Conservation (phyloP, 495 filamentous ascomycete species). For the Penicillium pulvis region DNA sequence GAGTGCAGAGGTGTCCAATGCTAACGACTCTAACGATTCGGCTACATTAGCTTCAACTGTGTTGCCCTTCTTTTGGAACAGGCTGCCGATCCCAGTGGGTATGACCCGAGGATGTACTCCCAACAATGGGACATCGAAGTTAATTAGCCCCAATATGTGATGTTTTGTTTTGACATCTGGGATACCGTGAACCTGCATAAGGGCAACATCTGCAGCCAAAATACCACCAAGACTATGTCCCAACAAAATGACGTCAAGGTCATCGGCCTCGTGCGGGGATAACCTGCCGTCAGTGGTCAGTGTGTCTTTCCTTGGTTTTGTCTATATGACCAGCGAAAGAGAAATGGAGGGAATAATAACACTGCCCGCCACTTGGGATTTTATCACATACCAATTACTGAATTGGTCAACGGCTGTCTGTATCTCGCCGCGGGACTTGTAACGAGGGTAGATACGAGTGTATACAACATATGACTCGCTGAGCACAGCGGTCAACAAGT, state of each 20-base stretch:
- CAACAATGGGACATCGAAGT: slow-evolving; percentile 83
- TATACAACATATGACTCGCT: slow-evolving; percentile 76
- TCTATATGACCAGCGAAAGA: too few species aligned
- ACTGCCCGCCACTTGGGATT: neutral
- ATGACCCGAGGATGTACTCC: slow-evolving; percentile 90
- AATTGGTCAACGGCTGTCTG: slow-evolving; percentile 77
- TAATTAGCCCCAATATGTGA: slow-evolving; percentile 78
- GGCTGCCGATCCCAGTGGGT: slow-evolving; percentile 71
- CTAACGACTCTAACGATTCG: slow-evolving; percentile 24
- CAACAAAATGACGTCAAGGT: slow-evolving; percentile 78
- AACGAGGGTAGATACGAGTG: slow-evolving; percentile 89
- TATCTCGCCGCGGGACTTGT: slow-evolving; percentile 79
- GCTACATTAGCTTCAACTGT: slow-evolving; percentile 13
- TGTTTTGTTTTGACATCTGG: slow-evolving; percentile 45
- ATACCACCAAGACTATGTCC: slow-evolving; percentile 94
- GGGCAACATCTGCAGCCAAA: slow-evolving; percentile 74
- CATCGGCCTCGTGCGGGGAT: slow-evolving; percentile 70
- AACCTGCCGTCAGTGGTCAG: slow-evolving; percentile 51
- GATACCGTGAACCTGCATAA: slow-evolving; percentile 46
- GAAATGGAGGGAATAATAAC: too few species aligned
- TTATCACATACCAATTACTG: slow-evolving; percentile 67
- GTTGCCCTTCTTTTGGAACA: slow-evolving; percentile 62
- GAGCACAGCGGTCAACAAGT: slow-evolving; percentile 67
- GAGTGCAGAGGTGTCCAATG: neutral
- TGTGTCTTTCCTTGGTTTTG: neutral